phyloP scores from a whole-genome alignment of 768 basidiomycete species.

The Lactarius evosmus region DNA sequence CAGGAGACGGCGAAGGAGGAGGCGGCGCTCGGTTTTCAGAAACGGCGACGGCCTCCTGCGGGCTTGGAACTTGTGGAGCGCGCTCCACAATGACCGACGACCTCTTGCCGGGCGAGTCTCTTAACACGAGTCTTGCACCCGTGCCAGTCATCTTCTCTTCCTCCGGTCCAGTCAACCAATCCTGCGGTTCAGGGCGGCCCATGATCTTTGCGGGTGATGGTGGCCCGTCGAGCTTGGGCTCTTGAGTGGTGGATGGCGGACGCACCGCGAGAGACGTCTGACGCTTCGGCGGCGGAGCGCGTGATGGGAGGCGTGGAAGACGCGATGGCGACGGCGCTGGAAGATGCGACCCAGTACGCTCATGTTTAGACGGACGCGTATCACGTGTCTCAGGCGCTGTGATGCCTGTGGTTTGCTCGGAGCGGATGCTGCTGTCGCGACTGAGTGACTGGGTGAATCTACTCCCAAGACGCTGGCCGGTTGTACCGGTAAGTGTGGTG shows the following conservation, averaged over 20 bases:
- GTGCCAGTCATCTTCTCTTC: slow-evolving; percentile 34
- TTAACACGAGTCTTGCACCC: slow-evolving; percentile 45
- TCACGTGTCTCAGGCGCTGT: slow-evolving; percentile 45
- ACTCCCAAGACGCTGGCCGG: slow-evolving; percentile 7
- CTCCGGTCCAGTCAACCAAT: slow-evolving; percentile 77
- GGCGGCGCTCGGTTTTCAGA: slow-evolving; percentile 3
- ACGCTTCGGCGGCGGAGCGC: slow-evolving; percentile 51
- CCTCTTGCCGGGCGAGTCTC: slow-evolving; percentile 70
- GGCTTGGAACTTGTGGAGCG: slow-evolving; percentile 32
- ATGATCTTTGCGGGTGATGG: slow-evolving; percentile 32
- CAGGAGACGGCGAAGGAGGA: slow-evolving; percentile 23
- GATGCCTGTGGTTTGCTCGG: slow-evolving; percentile 54
- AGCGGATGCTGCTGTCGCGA: slow-evolving; percentile 45
- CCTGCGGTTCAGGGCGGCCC: slow-evolving; percentile 40
- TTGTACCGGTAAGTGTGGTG: slow-evolving; percentile 4
- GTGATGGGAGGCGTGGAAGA: slow-evolving; percentile 31
- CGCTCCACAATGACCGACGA: slow-evolving; percentile 61
- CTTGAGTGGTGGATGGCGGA: neutral
- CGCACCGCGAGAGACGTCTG: slow-evolving; percentile 38
- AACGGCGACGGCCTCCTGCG: slow-evolving; percentile 31
- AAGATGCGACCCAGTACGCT: slow-evolving; percentile 17
- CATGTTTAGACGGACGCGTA: slow-evolving; percentile 14
- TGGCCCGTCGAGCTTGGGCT: slow-evolving; percentile 16
- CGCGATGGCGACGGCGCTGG: slow-evolving; percentile 27
- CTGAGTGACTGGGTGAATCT: slow-evolving; percentile 14